phyloP scores from a whole-genome alignment of 2,329 filamentous ascomycete species.

The Ceratocystis albifundus region DNA sequence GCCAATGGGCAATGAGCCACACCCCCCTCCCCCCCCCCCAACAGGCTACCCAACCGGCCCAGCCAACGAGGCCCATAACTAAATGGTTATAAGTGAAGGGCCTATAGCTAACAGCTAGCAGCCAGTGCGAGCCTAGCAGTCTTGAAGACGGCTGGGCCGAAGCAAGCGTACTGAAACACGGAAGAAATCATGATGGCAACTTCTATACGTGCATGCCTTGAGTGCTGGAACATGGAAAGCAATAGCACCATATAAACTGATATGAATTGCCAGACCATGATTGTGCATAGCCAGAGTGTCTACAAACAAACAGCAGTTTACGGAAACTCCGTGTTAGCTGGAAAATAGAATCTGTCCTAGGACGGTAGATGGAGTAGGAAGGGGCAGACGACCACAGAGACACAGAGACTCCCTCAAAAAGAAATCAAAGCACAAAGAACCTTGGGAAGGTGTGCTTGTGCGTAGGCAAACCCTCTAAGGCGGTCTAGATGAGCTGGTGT shows the following conservation, averaged over 20 bases:
- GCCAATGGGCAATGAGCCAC: neutral
- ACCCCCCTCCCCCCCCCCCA: too few species aligned
- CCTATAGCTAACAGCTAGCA: neutral
- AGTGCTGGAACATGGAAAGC: too few species aligned
- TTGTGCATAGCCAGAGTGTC: neutral
- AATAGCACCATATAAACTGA: too few species aligned
- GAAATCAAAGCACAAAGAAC: too few species aligned
- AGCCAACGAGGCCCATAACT: neutral
- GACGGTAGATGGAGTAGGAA: neutral
- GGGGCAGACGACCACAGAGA: neutral
- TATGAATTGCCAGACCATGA: too few species aligned
- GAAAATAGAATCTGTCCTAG: neutral
- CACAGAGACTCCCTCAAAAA: neutral
- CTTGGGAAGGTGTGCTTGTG: too few species aligned
- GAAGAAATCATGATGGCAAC: neutral
- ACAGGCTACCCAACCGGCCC: neutral
- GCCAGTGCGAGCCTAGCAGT: neutral
- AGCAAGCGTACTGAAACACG: conserved; percentile 11
- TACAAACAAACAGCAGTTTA: neutral
- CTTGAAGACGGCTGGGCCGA: neutral
- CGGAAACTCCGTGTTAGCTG: neutral
- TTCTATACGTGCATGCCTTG: neutral
- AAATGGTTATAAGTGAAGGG: neutral
- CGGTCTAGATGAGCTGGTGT: too few species aligned
- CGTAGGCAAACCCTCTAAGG: too few species aligned